Base-by-base conservation (phyloP, 2,329 filamentous ascomycete genomes). In the Aureobasidium sp. region DNA sequence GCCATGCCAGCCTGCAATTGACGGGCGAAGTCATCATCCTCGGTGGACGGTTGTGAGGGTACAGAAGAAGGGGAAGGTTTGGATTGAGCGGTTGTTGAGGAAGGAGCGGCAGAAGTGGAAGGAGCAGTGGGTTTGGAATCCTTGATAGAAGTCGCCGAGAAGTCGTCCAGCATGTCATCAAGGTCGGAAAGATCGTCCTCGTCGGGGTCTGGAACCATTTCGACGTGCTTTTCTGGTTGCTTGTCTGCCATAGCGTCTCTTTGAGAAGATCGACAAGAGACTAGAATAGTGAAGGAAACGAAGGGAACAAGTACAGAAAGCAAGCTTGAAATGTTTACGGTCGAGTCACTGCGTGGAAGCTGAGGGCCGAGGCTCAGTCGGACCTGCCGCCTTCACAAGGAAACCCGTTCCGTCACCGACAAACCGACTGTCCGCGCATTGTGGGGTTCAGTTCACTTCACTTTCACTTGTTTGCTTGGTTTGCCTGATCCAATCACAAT, bases 1-100 rank as follows among this genome's bases (percentile, higher is more conserved):
- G 89, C 89, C 91, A 97, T 96, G 62, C 91, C 90, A 10, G 87
- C 87, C 73, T 96, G 89, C n/a, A 97, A 78, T 73, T 96, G 87
- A 70, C 88, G 88, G 57, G 90, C 84, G 70, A 97, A 93, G 12
- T 90, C 89, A 63, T 89, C 87, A 68, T 91, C 88, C n/a, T 75
- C 70, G 41, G 71, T 64, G 75, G 69, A 44, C 64, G 62, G 17
- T 70, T 68, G 48, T 46, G 68, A 48, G 44, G 66, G 62, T 55
- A 68, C 71, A 64, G 73, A 68, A 3, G 46, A 50, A 8, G 59
- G 29, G 5, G 39, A 20, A 1, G 37, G 29, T 1, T 66, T 66
- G 47, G 69, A 68, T 65, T 63, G 46, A 12, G 77, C 70, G 36
- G 76, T 63, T 9, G 34, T 23, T 6, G 42, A 44, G 17, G 55